Percentiles rank a stretch among this genome's conserved stretches.
These are phyloP conservation scores for Salvia hispanica DNA, from an alignment of 257 asterid genomes.

Conservation along the genomic window DNA sequence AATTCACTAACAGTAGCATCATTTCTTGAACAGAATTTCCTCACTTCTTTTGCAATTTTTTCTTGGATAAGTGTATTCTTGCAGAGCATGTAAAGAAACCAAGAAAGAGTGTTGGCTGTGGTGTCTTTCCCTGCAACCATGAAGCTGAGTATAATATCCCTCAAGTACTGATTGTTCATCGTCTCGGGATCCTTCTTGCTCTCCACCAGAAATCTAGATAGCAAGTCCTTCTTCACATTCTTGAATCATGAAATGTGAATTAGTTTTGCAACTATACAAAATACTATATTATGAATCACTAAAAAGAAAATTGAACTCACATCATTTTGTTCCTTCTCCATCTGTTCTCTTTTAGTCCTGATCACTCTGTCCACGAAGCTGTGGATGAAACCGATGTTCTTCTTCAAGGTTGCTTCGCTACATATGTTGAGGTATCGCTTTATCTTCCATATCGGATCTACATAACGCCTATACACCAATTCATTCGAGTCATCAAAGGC, in stretches of 20 bases:
- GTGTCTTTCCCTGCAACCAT: constrained; percentile 77
- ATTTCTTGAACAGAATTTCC: not conserved
- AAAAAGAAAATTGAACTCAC: constrained; percentile 32
- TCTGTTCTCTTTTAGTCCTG: constrained; percentile 49
- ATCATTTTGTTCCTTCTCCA: constrained; percentile 38
- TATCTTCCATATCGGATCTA: constrained; percentile 64
- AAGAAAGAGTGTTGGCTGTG: constrained; percentile 73
- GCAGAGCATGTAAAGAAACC: constrained; percentile 71
- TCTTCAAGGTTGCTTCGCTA: constrained; percentile 58
- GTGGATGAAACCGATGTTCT: constrained; percentile 51
- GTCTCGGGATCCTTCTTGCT: constrained; percentile 61
- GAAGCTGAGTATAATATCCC: constrained; percentile 69
- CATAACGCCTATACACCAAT: constrained; percentile 57
- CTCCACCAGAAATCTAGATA: constrained; percentile 66
- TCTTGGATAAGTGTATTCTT: constrained; percentile 61
- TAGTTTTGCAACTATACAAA: too few relatives aligned
- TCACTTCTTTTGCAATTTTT: constrained; percentile 34
- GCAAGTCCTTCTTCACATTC: constrained; percentile 71
- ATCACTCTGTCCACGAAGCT: constrained; percentile 57
- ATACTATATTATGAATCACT: not conserved
- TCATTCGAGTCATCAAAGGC: constrained; percentile 82
- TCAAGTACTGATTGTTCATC: constrained; percentile 58
- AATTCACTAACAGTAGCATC: constrained; percentile 40
- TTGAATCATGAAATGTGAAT: constrained; percentile 33
- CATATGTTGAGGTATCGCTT: constrained; percentile 60